These are phyloP conservation scores for Maudiozyma saulgeensis DNA, from an alignment of 805 yeast genomes.

Conservation along the genomic window DNA sequence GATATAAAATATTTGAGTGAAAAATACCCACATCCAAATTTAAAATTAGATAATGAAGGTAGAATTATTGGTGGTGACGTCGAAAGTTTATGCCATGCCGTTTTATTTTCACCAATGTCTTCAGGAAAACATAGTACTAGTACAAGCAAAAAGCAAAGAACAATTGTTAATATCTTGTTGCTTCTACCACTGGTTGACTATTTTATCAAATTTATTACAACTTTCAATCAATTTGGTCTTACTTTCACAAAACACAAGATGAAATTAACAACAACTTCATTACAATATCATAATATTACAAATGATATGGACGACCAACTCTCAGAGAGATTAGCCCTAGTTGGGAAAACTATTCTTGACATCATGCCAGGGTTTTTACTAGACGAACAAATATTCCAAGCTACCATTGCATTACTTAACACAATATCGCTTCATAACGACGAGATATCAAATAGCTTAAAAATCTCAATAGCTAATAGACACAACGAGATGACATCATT, in stretches of 20 bases:
- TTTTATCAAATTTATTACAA: constrained; percentile 34
- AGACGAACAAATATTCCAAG: constrained; percentile 50
- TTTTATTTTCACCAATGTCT: constrained; percentile 35
- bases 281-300: constrained; percentile 22
- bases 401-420: constrained; percentile 45
- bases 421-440: constrained; percentile 40
- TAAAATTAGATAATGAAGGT: constrained; percentile 40
- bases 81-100: constrained; percentile 71
- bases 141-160: constrained; percentile 6
- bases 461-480: constrained; percentile 40
- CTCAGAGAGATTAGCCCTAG: constrained; percentile 41
- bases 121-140: background rate
- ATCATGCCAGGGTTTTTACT: constrained; percentile 62
- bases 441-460: constrained; percentile 43
- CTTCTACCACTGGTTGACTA: constrained; percentile 50
- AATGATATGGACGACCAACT: constrained; percentile 32
- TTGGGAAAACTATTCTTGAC: constrained; percentile 47
- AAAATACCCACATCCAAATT: constrained; percentile 53
- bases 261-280: constrained; percentile 13
- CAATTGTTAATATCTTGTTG: constrained; percentile 33
- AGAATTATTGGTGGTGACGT: constrained; percentile 45
- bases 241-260: constrained; percentile 26
- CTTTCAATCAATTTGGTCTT: constrained; percentile 36
- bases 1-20: constrained; percentile 32
- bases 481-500: constrained; percentile 38